A percentile compares a stretch with the other conserved stretches of the same genome.
Evolutionary conservation across 2,329 filamentous ascomycete species (phyloP).

Genomic region (Colletotrichum sublineola): DNA sequence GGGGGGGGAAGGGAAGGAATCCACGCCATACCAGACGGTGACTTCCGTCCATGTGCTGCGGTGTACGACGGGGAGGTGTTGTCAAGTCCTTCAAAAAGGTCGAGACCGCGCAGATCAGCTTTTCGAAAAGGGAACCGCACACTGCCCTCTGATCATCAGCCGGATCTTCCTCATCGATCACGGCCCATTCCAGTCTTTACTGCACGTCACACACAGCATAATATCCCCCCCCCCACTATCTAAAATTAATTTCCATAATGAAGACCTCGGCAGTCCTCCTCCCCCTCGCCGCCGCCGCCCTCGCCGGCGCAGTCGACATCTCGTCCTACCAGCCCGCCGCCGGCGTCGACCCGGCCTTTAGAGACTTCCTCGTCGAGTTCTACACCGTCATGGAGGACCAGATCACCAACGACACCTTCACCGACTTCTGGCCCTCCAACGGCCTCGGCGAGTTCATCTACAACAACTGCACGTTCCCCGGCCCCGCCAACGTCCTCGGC

Average conservation of each 20-base stretch:
- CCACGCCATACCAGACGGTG: neutral
- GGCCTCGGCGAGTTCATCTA: constrained; percentile 15
- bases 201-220: neutral
- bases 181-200: neutral
- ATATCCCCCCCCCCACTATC: too few species aligned
- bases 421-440: constrained; percentile 36
- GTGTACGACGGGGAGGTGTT: too few species aligned
- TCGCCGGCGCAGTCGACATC: constrained; percentile 28
- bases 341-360: constrained; percentile 19
- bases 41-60: neutral
- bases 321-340: constrained; percentile 19
- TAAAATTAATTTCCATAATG: neutral
- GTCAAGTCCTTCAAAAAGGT: neutral
- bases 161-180: neutral
- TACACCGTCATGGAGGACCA: constrained; percentile 29
- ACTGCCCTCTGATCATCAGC: neutral
- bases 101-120: too few species aligned
- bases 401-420: constrained; percentile 16
- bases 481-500: constrained; percentile 16
- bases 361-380: constrained; percentile 25
- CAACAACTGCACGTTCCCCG: constrained; percentile 9
- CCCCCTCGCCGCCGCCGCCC: neutral
- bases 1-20: too few species aligned
- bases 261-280: constrained; percentile 13
- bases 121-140: too few species aligned